These are phyloP conservation scores for Penicillium pulvis DNA, from an alignment of 495 filamentous ascomycete genomes.

Conservation along the genomic window DNA sequence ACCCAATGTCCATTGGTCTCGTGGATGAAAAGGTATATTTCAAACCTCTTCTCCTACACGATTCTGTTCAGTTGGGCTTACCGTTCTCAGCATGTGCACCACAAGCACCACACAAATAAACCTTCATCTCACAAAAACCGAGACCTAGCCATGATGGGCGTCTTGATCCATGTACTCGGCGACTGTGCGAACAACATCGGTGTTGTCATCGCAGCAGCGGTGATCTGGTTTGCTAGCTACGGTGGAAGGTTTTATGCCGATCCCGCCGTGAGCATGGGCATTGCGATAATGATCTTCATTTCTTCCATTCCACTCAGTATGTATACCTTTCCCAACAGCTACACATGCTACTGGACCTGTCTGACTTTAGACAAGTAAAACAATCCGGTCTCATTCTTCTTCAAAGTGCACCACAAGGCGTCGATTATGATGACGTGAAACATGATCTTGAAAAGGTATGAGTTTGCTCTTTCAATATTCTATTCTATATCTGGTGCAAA, in stretches of 20 bases:
- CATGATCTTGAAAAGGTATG: constrained; percentile 56
- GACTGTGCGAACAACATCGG: constrained; percentile 51
- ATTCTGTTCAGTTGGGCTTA: not conserved
- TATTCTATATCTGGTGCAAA: not conserved
- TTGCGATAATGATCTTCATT: constrained; percentile 46
- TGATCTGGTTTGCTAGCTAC: constrained; percentile 45
- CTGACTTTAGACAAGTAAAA: constrained; percentile 23
- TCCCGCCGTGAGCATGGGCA: constrained; percentile 46
- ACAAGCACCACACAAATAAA: constrained; percentile 11
- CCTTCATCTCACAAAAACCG: not conserved
- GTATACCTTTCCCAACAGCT: not conserved
- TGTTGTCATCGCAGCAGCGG: constrained; percentile 43
- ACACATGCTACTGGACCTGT: constrained; percentile 22
- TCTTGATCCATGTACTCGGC: constrained; percentile 49
- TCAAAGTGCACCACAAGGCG: constrained; percentile 74
- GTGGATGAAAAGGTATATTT: constrained; percentile 9
- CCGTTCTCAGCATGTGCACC: constrained; percentile 8
- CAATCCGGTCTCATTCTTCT: constrained; percentile 61
- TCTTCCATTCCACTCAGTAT: constrained; percentile 43
- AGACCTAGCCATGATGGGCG: constrained; percentile 49
- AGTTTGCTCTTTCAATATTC: not conserved
- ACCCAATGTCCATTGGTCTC: constrained; percentile 1
- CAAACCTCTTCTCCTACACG: not conserved
- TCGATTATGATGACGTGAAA: constrained; percentile 73
- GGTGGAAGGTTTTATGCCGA: constrained; percentile 47